Base-by-base conservation (phyloP, 208 protist species). In the Kentomonas sorsogonicus region DNA sequence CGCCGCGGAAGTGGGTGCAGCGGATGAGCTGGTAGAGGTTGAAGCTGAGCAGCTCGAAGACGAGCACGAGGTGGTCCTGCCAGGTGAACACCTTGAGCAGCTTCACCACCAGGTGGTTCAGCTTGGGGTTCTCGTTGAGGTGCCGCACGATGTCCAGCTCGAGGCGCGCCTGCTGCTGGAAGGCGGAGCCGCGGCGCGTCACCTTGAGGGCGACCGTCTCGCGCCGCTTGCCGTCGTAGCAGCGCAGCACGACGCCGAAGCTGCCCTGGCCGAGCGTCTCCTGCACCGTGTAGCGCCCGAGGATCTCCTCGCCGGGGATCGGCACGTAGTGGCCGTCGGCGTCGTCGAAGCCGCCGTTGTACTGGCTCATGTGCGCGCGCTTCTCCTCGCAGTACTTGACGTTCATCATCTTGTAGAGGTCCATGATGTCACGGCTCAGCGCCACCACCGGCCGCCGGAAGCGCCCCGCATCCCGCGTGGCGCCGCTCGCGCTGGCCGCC, bases 41-140 rank as follows among this genome's bases (percentile, higher is more conserved):
- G 68, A 92, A 95, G 36, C 91, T 97, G 22, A 99, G 83, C 39
- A 98, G 77, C 76, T 99, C 97, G 66, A 98, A 98, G 20, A 99
- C 97, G 13, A 99, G 69, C 61, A 98, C 98, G n/a, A 98, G 61
- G 69, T 99, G 97, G 53, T 83, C 83, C 27, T 88, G 87, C 84
- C 86, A 96, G 26, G 72, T 30, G 54, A 94, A 91, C 18, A 75
- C 74, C 47, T 89, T 89, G 7, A 85, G 60, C 11, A 89, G 57
- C 29, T 71, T 70, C 9, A 89, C 78, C 31, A 85, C 73, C 22
- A 81, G 47, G 31, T 78, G 46, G 59, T 82, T 70, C 31, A 79
- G 34, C 15, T 52, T 39, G 22, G 59, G 63, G 53, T 75, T 69
- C n/a, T 18, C 16, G 48, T 81, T 83, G 16, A 92, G 54, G 38